Evolutionary conservation across 441 rosid genomes (phyloP), one percentile per base, ranked within the genome.

Genomic region (Cnidoscolus chayamansa): DNA sequence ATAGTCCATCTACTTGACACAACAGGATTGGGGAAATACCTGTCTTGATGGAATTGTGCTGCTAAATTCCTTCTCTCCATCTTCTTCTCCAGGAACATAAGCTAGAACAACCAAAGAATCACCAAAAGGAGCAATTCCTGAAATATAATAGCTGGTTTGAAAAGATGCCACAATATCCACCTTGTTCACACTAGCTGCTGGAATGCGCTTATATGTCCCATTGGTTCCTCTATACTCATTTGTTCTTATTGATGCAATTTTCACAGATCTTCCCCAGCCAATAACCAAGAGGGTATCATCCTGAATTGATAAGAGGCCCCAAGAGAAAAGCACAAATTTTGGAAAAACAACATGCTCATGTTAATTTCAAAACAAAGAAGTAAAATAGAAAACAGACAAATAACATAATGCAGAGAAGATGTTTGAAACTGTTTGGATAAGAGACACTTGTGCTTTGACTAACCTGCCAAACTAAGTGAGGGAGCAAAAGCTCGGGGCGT

Each of bases 71-170:
- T 85, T 90, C 77, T 83, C 93, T 31, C 92, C 90, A 72, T 90
- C 87, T 81, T 86, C 97, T 82, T 92, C 96, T 74, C 88, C 82
- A 69, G 90, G 92, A 79, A 90, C 87, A 78, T 92, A 96, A 60
- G 99, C 98, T 78, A 96, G 91, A 83, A 96, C 90, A 84, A 96
- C 99, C 86, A 96, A 86, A 76, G 94, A 82, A 86, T 96, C 98
- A 70, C 97, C 97, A 85, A 96, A 96, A 61, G 99, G 99, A 84
- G 99, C 97, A 88, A 96, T 89, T 86, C 99, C 99, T 63, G 99
- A 91, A 83, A 96, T 89, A 82, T 84, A 89, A 83, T 92, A 96
- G 93, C 96, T 91, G 75, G 99, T 93, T 73, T 93, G 97, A 77
- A 96, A 93, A 62, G 98, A 90, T 74, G 97, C 98, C 82, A 96